phyloP scores from a whole-genome alignment of 257 asterid genomes.

The Solanum appendiculatum region DNA sequence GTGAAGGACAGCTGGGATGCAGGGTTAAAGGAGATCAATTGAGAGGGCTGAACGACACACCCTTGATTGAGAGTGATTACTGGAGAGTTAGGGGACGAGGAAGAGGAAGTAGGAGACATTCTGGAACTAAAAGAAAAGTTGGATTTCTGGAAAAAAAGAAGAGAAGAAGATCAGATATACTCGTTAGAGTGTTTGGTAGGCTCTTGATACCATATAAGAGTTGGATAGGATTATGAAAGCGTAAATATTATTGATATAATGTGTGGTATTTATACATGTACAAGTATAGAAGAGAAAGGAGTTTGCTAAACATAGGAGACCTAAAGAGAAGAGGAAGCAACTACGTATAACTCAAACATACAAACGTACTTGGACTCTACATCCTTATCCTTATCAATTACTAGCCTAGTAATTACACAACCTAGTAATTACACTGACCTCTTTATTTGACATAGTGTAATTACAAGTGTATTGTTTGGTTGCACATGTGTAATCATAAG shows the following conservation, averaged over 20 bases:
- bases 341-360: background rate
- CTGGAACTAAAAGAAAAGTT: background rate
- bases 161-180: background rate
- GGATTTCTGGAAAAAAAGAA: background rate
- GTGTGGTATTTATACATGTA: too few species aligned
- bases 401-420: too few species aligned
- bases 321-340: background rate
- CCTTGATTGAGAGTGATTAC: background rate
- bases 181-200: background rate
- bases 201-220: background rate
- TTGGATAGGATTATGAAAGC: too few species aligned
- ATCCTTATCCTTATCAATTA: background rate
- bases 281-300: too few species aligned
- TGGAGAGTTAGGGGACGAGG: background rate
- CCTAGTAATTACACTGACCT: too few species aligned
- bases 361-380: background rate
- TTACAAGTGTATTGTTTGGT: too few species aligned
- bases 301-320: background rate
- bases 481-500: too few species aligned
- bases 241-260: too few species aligned
- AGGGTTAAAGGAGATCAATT: background rate
- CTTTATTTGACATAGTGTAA: too few species aligned
- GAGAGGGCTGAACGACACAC: background rate
- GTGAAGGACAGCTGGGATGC: background rate
- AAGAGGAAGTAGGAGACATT: background rate